Evolutionary conservation across 1,139 yeast species (phyloP).

Genomic region (Geotrichum europaeum): DNA sequence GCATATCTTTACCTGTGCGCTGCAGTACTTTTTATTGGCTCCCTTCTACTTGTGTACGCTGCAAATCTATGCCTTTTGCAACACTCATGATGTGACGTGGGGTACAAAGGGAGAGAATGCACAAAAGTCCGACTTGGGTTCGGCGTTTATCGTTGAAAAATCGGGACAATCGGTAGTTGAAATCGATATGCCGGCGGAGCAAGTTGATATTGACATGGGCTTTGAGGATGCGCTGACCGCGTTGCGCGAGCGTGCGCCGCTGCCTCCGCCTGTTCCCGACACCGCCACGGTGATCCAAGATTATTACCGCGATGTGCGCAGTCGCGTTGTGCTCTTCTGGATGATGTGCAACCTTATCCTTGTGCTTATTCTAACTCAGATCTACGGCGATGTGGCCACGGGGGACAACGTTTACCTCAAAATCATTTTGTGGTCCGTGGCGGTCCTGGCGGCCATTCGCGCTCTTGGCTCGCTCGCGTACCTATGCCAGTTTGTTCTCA

Average conservation of each 20-base stretch:
- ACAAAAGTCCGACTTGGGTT: slow-evolving; percentile 58
- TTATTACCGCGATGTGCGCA: slow-evolving; percentile 88
- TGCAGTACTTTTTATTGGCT: slow-evolving; percentile 78
- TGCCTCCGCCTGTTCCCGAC: slow-evolving; percentile 43
- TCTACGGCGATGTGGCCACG: slow-evolving; percentile 58
- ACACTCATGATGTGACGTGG: slow-evolving; percentile 95
- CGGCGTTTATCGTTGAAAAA: slow-evolving; percentile 53
- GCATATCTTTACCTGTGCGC: slow-evolving; percentile 81
- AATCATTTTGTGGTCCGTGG: slow-evolving; percentile 86
- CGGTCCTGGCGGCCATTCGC: slow-evolving; percentile 70
- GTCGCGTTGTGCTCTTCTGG: slow-evolving; percentile 92
- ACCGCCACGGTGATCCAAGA: slow-evolving; percentile 65
- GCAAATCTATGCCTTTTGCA: slow-evolving; percentile 91
- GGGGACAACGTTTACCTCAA: slow-evolving; percentile 71
- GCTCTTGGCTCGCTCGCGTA: slow-evolving; percentile 72
- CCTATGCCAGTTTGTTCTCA: slow-evolving; percentile 42
- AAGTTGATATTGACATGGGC: slow-evolving; percentile 82
- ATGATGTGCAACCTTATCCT: slow-evolving; percentile 71
- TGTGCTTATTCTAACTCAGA: slow-evolving; percentile 81
- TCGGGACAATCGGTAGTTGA: slow-evolving; percentile 59
- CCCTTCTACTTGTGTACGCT: slow-evolving; percentile 90
- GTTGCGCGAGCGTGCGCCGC: slow-evolving; percentile 64
- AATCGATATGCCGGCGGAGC: slow-evolving; percentile 85
- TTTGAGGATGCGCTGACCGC: slow-evolving; percentile 72
- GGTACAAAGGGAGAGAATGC: slow-evolving; percentile 92